A percentile compares a stretch with the other conserved stretches of the same genome.
These are phyloP conservation scores for Crassisporium funariophilum DNA, from an alignment of 768 basidiomycete species.

Conservation along the genomic window DNA sequence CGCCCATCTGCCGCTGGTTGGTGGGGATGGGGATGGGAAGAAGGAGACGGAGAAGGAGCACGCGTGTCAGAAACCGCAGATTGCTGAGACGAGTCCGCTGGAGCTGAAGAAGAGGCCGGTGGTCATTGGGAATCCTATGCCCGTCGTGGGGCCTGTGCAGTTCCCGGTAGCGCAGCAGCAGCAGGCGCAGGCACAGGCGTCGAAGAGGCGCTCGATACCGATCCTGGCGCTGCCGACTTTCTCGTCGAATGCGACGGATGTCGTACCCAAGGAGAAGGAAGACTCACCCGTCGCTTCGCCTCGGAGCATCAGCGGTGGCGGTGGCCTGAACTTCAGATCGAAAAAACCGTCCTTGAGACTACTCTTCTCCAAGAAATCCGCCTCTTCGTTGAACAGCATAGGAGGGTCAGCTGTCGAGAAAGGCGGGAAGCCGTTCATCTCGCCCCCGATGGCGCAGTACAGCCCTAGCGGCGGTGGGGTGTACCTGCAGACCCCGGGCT, in stretches of 20 bases:
- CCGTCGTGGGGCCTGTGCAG: conserved; percentile 37
- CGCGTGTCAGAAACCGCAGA: conserved; percentile 10
- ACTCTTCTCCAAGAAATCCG: conserved; percentile 66
- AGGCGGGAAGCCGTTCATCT: conserved; percentile 22
- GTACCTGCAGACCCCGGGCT: conserved; percentile 32
- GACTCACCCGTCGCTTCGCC: conserved; percentile 30
- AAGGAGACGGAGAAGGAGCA: conserved; percentile 6
- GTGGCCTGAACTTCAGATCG: conserved; percentile 36
- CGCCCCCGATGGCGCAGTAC: conserved; percentile 19
- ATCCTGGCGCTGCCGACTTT: conserved; percentile 41
- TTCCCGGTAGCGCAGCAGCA: conserved; percentile 41
- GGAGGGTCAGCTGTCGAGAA: conserved; percentile 9
- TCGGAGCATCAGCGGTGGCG: conserved; percentile 27
- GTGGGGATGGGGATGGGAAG: conserved; percentile 16
- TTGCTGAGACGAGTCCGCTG: conserved; percentile 17
- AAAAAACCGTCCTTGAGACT: conserved; percentile 74
- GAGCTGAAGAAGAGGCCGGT: conserved; percentile 20
- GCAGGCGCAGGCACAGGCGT: conserved; percentile 12
- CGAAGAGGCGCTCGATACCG: conserved; percentile 41
- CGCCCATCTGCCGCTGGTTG: conserved; percentile 36
- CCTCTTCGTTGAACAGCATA: conserved; percentile 41
- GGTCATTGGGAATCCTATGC: conserved; percentile 32
- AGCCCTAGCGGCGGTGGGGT: conserved; percentile 10
- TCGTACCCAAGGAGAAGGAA: conserved; percentile 11
- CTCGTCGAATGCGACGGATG: conserved; percentile 13